A percentile compares a stretch with the other conserved stretches of the same genome.
phyloP scores from a whole-genome alignment of 768 basidiomycete genomes.

The Omphalotus guepiniiformis region DNA sequence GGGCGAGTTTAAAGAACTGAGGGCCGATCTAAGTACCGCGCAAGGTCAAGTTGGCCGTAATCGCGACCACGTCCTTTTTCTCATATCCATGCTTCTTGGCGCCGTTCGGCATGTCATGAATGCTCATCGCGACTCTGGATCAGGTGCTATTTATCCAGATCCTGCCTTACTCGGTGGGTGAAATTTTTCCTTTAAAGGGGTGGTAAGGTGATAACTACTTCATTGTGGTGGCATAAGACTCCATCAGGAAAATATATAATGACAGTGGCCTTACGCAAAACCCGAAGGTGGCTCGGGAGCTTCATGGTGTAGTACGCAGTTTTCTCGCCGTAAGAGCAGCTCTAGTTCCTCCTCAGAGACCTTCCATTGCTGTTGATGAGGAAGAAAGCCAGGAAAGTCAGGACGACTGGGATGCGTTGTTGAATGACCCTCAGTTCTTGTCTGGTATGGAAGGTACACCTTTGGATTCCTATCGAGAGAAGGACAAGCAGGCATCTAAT shows the following conservation, averaged over 20 bases:
- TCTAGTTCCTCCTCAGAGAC: conserved; percentile 41
- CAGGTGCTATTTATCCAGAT: conserved; percentile 53
- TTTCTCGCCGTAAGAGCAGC: conserved; percentile 56
- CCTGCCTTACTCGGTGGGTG: conserved; percentile 51
- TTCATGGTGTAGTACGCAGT: conserved; percentile 53
- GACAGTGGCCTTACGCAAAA: conserved; percentile 34
- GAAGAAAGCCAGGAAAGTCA: conserved; percentile 67
- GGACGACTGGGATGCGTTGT: conserved; percentile 65
- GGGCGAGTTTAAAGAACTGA: conserved; percentile 41
- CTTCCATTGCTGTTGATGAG: conserved; percentile 20
- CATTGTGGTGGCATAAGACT: conserved; percentile 53
- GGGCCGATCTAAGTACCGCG: conserved; percentile 13
- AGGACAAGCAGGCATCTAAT: conserved; percentile 18
- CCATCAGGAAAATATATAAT: conserved; percentile 49
- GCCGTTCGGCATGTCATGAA: conserved; percentile 51
- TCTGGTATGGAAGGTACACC: too few relatives aligned
- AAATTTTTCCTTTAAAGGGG: conserved; percentile 29
- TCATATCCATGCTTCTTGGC: conserved; percentile 52
- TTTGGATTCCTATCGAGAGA: too few relatives aligned
- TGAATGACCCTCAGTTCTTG: too few relatives aligned
- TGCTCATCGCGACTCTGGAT: conserved; percentile 22
- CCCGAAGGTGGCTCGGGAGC: conserved; percentile 44
- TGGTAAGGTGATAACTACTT: conserved; percentile 9
- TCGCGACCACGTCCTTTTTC: conserved; percentile 17
- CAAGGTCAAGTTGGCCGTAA: conserved; percentile 11